phyloP scores from a whole-genome alignment of 208 protist genomes.

The Herpetomonas samuelpessoai region DNA sequence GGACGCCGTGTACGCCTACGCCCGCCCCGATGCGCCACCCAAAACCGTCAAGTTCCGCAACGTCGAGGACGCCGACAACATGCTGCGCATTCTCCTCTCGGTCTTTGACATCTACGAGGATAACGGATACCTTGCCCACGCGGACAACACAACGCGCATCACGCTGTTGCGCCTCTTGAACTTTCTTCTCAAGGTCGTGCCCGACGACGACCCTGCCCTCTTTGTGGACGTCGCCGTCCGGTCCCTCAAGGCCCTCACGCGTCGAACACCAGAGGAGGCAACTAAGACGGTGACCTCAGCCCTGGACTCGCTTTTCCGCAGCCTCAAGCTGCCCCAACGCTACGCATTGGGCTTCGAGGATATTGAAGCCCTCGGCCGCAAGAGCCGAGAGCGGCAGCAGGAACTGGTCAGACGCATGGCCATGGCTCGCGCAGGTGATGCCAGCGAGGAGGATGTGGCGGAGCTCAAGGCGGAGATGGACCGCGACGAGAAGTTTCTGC shows the following conservation, averaged over 20 bases:
- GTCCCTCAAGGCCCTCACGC: conserved; percentile 67
- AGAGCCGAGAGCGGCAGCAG: conserved; percentile 82
- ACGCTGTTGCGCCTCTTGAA: conserved; percentile 66
- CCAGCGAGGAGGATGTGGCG: conserved; percentile 46
- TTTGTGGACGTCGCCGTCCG: conserved; percentile 83
- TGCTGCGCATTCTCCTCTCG: conserved; percentile 79
- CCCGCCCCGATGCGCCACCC: conserved; percentile 55
- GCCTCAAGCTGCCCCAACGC: conserved; percentile 71
- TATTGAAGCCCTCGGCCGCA: conserved; percentile 81
- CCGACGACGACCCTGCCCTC: conserved; percentile 83
- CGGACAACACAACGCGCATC: conserved; percentile 84
- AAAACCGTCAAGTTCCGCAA: conserved; percentile 81
- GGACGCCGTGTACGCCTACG: conserved; percentile 84
- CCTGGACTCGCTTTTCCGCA: conserved; percentile 80
- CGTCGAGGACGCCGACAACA: conserved; percentile 77
- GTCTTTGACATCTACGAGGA: conserved; percentile 88
- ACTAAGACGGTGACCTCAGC: conserved; percentile 71
- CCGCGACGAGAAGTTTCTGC: conserved; percentile 85
- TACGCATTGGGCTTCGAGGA: conserved; percentile 85
- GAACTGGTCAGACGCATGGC: conserved; percentile 63
- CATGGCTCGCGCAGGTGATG: conserved; percentile 41
- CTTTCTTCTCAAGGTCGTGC: conserved; percentile 86
- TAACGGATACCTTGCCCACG: conserved; percentile 80
- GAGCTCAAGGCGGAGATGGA: conserved; percentile 82
- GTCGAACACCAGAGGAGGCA: conserved; percentile 77